Evolutionary conservation across 1,284 basidiomycete genomes (phyloP).

Genomic region (Rhodotorula sp.): DNA sequence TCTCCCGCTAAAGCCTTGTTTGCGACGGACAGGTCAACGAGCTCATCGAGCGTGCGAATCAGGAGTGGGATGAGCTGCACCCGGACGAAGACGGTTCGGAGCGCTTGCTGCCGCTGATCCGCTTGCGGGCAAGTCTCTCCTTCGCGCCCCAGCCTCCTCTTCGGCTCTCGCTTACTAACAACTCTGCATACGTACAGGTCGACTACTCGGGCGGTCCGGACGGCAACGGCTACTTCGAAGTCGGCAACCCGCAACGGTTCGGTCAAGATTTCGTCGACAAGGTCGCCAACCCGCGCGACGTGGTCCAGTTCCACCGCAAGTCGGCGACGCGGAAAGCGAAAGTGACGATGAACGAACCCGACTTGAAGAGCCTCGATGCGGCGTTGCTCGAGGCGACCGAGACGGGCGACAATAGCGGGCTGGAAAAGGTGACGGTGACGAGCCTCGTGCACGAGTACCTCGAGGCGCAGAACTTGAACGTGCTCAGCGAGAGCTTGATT

Average conservation of each 20-base stretch:
- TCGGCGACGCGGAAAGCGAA: conserved; percentile 39
- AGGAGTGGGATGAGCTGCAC: conserved; percentile 76
- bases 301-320: conserved; percentile 74
- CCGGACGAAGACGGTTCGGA: conserved; percentile 52
- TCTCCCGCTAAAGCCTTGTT: not conserved
- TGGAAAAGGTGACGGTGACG: conserved; percentile 53
- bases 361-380: conserved; percentile 12
- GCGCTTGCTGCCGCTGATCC: conserved; percentile 81
- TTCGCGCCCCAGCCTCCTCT: not conserved
- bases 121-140: conserved; percentile 64
- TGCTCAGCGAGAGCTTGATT: conserved; percentile 81
- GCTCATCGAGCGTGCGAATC: conserved; percentile 72
- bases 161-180: not conserved
- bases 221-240: conserved; percentile 68
- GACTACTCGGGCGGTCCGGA: conserved; percentile 62
- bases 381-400: conserved; percentile 13
- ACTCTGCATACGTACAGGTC: conserved; percentile 56
- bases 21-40: conserved; percentile 62
- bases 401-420: conserved; percentile 13
- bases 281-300: conserved; percentile 90
- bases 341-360: conserved; percentile 44
- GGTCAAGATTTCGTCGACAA: conserved; percentile 90
- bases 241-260: conserved; percentile 93
- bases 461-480: conserved; percentile 79
- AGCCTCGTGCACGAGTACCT: conserved; percentile 81